Conservation (phyloP, 129 eudicot species). For the Ambrosia trifida region DNA sequence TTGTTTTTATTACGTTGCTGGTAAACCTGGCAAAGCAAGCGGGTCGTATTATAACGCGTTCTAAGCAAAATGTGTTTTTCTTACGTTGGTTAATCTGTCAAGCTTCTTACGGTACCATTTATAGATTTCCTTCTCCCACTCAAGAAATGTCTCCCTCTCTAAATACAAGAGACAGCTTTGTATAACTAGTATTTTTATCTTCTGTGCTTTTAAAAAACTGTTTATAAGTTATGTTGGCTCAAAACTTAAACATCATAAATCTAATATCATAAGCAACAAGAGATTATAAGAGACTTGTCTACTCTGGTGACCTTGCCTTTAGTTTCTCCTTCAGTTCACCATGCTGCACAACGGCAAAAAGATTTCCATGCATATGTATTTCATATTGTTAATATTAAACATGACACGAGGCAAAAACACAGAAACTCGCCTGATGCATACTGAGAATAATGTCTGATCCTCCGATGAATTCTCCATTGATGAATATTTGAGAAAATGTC, state of each 20-base stretch:
- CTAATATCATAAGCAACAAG: not conserved
- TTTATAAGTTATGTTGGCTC: too few relatives aligned
- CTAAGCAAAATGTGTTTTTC: too few relatives aligned
- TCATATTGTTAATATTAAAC: not conserved
- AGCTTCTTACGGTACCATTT: too few relatives aligned
- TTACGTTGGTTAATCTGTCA: too few relatives aligned
- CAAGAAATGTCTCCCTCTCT: too few relatives aligned
- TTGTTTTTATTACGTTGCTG: too few relatives aligned
- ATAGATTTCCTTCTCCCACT: too few relatives aligned
- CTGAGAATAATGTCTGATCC: conserved; percentile 94
- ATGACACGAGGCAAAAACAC: not conserved
- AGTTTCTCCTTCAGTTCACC: conserved; percentile 87
- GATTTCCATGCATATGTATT: not conserved
- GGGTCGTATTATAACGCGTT: too few relatives aligned
- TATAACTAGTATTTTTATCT: too few relatives aligned
- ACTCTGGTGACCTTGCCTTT: conserved; percentile 32
- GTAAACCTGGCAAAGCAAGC: too few relatives aligned
- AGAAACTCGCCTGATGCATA: conserved; percentile 72
- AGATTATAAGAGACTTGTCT: not conserved
- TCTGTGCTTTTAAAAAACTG: too few relatives aligned
- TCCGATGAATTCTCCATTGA: conserved; percentile 93
- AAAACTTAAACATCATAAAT: conserved; percentile 2
- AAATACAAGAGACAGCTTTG: too few relatives aligned
- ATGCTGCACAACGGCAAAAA: conserved; percentile 41
- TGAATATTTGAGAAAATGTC: conserved; percentile 95